Evolutionary conservation across 1,284 basidiomycete species (phyloP).

Genomic region (Ustilago sp.): DNA sequence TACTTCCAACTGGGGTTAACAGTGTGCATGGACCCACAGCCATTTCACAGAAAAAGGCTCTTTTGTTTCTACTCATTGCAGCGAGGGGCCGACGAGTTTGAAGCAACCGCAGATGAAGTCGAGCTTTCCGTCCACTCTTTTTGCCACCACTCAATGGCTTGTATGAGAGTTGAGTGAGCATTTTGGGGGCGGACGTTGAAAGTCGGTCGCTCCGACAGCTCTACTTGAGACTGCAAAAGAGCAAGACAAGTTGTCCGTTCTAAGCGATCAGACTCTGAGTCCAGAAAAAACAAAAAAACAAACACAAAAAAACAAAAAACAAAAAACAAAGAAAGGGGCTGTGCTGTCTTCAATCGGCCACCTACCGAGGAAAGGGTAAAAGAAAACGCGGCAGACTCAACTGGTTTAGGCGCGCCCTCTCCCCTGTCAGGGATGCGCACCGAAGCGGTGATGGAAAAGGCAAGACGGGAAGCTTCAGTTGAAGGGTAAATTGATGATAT

Average conservation of each 20-base stretch:
- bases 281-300: not conserved
- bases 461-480: too few species aligned
- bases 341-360: not conserved
- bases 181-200: not conserved
- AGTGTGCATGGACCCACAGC: not conserved
- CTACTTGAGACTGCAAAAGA: not conserved
- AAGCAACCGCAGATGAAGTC: too few species aligned
- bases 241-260: not conserved
- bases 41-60: not conserved
- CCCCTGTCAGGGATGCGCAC: not conserved
- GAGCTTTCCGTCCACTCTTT: too few species aligned
- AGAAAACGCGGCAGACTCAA: too few species aligned
- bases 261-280: slow-evolving; percentile 2
- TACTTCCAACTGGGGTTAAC: not conserved
- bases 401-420: not conserved
- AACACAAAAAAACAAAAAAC: not conserved
- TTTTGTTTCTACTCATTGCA: not conserved
- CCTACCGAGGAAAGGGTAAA: not conserved
- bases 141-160: not conserved
- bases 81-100: too few species aligned
- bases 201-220: not conserved
- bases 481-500: too few species aligned
- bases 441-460: not conserved
- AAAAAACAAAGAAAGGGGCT: not conserved
- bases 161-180: not conserved